Conservation (phyloP, 768 basidiomycete genomes). For the Termitomyces sp. region DNA sequence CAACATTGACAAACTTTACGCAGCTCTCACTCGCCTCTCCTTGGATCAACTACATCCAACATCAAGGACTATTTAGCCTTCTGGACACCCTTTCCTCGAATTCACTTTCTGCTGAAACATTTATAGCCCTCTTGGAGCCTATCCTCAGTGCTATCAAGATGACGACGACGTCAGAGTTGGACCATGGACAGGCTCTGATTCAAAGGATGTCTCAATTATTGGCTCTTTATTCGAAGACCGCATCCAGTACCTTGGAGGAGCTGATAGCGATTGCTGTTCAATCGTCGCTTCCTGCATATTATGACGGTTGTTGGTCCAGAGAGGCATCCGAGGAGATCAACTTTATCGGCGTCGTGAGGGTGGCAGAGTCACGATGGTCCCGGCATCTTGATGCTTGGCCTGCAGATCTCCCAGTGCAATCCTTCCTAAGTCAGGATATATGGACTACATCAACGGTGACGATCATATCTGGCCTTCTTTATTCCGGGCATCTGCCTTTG, state of each 20-base stretch:
- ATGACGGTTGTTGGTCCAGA: slow-evolving; percentile 20
- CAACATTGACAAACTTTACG: no score
- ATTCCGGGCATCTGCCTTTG: slow-evolving; percentile 24
- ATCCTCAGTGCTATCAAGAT: slow-evolving; percentile 29
- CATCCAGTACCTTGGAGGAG: slow-evolving; percentile 35
- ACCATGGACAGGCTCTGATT: slow-evolving; percentile 19
- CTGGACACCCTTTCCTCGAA: slow-evolving; percentile 43
- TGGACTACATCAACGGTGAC: slow-evolving; percentile 41
- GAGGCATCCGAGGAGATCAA: slow-evolving; percentile 9
- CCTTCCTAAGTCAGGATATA: slow-evolving; percentile 32
- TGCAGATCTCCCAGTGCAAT: slow-evolving; percentile 19
- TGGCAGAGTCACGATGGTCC: slow-evolving; percentile 28
- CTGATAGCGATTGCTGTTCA: slow-evolving; percentile 38
- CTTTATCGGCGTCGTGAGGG: slow-evolving; percentile 16
- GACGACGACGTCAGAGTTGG: slow-evolving; percentile 14
- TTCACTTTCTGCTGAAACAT: slow-evolving; percentile 16
- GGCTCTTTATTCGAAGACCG: slow-evolving; percentile 21
- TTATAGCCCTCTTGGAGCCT: slow-evolving; percentile 24
- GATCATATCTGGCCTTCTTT: slow-evolving; percentile 39
- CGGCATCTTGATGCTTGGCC: slow-evolving; percentile 15
- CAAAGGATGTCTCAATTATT: slow-evolving; percentile 32
- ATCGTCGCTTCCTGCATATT: slow-evolving; percentile 31
- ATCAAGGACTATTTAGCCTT: slow-evolving; percentile 33
- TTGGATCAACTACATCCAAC: slow-evolving; percentile 55
- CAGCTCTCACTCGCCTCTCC: slow-evolving; percentile 24